Percentiles rank a stretch among this genome's conserved stretches.
Evolutionary conservation across 257 asterid genomes (phyloP).

Genomic region (Primulina huaijiensis): DNA sequence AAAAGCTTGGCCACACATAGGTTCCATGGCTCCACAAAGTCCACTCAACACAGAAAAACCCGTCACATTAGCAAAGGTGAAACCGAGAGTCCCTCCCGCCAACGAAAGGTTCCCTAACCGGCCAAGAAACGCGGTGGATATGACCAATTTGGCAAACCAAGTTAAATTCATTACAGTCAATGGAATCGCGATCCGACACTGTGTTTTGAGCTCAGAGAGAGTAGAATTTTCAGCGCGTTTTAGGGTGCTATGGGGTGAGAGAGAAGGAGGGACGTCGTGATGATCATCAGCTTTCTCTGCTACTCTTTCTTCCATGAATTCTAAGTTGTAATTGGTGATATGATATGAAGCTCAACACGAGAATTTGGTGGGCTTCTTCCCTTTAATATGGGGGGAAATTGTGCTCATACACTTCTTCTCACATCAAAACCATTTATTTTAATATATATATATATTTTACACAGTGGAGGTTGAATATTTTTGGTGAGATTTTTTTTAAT

Average conservation of each 20-base stretch:
- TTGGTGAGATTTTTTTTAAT: too few species aligned
- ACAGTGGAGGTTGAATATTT: too few species aligned
- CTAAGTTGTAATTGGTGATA: not conserved
- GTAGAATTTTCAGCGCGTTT: constrained; percentile 22
- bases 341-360: constrained; percentile 1
- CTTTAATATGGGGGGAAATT: not conserved
- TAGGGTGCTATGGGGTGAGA: not conserved
- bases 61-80: constrained; percentile 74
- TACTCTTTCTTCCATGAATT: constrained; percentile 25
- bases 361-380: constrained; percentile 19
- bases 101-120: constrained; percentile 64
- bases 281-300: constrained; percentile 7
- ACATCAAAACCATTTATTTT: too few species aligned
- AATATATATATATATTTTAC: too few species aligned
- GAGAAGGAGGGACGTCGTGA: constrained; percentile 4
- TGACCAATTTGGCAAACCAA: constrained; percentile 73
- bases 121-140: constrained; percentile 86
- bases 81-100: constrained; percentile 71
- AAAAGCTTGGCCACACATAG: constrained; percentile 89
- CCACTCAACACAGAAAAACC: constrained; percentile 78
- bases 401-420: too few species aligned
- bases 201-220: constrained; percentile 53
- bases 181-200: constrained; percentile 53
- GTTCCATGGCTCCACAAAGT: constrained; percentile 79
- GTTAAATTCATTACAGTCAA: constrained; percentile 61